These are phyloP conservation scores for Microthlaspi erraticum DNA, from an alignment of 345 rosid genomes.

Conservation along the genomic window DNA sequence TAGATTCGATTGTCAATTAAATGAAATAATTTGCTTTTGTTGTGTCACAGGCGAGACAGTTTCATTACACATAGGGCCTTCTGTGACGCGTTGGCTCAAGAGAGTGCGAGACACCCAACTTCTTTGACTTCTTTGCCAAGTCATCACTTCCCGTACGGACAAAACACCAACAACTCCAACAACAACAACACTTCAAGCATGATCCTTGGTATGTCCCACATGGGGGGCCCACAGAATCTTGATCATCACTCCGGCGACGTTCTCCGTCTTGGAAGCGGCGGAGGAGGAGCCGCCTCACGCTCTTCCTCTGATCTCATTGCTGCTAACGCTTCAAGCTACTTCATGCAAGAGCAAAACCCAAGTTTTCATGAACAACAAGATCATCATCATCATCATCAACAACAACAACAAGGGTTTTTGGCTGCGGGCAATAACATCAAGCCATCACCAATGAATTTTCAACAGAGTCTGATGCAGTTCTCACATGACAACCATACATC, in stretches of 20 bases:
- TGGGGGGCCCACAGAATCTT: conserved; percentile 51
- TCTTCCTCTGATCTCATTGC: conserved; percentile 60
- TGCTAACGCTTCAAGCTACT: conserved; percentile 53
- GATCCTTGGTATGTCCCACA: conserved; percentile 65
- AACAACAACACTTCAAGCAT: conserved; percentile 49
- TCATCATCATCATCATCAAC: conserved; percentile 42
- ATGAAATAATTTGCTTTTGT: neutral
- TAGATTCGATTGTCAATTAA: conserved; percentile 39
- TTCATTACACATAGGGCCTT: conserved; percentile 84
- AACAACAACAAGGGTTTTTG: conserved; percentile 48
- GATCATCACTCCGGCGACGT: conserved; percentile 53
- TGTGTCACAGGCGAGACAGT: conserved; percentile 70
- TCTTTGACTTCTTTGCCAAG: conserved; percentile 57
- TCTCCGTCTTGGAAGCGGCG: conserved; percentile 56
- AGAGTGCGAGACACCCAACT: conserved; percentile 76
- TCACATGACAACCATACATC: conserved; percentile 47
- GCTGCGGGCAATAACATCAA: conserved; percentile 39
- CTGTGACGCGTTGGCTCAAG: conserved; percentile 85
- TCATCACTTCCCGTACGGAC: conserved; percentile 62
- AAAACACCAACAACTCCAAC: conserved; percentile 50
- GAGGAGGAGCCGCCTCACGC: conserved; percentile 45
- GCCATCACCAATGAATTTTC: conserved; percentile 42
- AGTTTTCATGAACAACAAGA: conserved; percentile 54
- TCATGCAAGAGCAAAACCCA: conserved; percentile 61
- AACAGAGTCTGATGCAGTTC: conserved; percentile 62